Evolutionary conservation across 108 stramenopile genomes (phyloP).

Genomic region (Fragilaria radians): DNA sequence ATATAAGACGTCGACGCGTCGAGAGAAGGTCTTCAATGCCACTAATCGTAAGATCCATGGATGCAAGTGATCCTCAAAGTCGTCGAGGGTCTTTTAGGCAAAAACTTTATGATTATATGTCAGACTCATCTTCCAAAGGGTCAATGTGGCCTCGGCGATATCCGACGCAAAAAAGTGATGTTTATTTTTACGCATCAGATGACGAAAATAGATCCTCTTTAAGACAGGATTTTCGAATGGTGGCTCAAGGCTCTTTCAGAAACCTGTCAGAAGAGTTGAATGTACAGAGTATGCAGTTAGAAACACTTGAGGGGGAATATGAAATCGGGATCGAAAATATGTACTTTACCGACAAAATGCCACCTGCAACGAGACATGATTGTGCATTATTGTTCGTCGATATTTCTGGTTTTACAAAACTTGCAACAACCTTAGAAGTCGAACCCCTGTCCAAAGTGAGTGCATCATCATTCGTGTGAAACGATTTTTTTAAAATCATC

Average conservation of each 20-base stretch:
- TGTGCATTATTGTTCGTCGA: conserved; percentile 23
- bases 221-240: not conserved
- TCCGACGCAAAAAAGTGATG: not conserved
- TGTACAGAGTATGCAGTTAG: not conserved
- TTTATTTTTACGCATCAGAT: not conserved
- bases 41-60: not conserved
- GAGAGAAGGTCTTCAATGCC: not conserved
- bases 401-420: conserved; percentile 55
- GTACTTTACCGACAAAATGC: conserved; percentile 2
- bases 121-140: not conserved
- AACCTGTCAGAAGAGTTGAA: not conserved
- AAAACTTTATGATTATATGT: not conserved
- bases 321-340: not conserved
- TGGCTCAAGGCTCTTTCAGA: conserved; percentile 4
- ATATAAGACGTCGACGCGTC: not conserved
- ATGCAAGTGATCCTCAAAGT: not conserved
- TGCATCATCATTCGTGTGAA: not conserved
- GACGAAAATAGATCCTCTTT: conserved; percentile 3
- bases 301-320: not conserved
- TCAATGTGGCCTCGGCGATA: not conserved
- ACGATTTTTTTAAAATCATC: not conserved
- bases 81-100: not conserved
- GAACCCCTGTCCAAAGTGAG: conserved; percentile 52
- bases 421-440: conserved; percentile 58
- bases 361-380: conserved; percentile 14